Evolutionary conservation across 148 eudicot species (phyloP), one percentile per base, ranked within the genome.

Genomic region (Persicaria maculosa): DNA sequence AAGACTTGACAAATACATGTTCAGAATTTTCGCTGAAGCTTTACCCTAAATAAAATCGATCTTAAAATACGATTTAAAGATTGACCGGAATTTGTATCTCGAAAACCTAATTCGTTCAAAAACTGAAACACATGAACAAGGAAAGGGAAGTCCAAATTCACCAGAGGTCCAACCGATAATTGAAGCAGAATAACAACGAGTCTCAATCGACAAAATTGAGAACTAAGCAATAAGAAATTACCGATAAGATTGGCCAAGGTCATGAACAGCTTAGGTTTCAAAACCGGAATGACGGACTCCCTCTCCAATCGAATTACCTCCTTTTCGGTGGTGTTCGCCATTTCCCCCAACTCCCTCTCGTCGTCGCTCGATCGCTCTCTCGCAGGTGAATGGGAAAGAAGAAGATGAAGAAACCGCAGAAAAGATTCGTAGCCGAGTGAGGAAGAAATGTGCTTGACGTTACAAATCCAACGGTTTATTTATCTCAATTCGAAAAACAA

Each of bases 201-300:
- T n/a, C 46, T n/a, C 46, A 65, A 65, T 36, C 70, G 15, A 40
- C 70, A 65, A 36, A 65, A 65, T 65, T 65, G 70, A 65, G 70
- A 65, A 40, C 6, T 5, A 43, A 40, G 70, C 70, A 65, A 8
- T 9, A 40, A 4, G 36, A 14, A 44, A 44, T 3, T 81, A 93
- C 97, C 91, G 71, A 93, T 90, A 74, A 90, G 96, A 82, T 93
- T 90, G 69, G 97, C 90, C 77, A 93, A 71, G 71, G 87, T 83
- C 92, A 93, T 91, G 71, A 86, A 76, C 72, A 90, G 85, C 72
- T 79, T 88, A 45, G 97, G 97, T 77, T 93, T 93, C 81, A 93
- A 77, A 72, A 90, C 62, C 4, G 97, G 96, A 79, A 93, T 90
- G 1, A 93, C 97, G 9, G 97, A 86, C 81, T 93, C 97, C n/a